A percentile compares a stretch with the other conserved stretches of the same genome.
phyloP scores from a whole-genome alignment of 805 yeast species.

The Alloascoidea africana region DNA sequence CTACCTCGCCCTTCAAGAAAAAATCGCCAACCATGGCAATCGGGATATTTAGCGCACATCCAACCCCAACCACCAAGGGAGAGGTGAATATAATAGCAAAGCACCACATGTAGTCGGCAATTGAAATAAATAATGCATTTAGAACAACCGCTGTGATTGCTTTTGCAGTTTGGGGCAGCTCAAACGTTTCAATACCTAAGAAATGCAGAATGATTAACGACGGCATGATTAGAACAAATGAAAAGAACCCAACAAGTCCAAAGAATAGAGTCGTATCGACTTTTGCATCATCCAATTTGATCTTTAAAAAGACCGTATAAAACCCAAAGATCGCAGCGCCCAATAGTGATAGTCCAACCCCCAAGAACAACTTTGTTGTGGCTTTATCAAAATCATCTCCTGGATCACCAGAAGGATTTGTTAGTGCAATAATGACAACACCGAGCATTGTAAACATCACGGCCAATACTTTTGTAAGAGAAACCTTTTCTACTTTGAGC shows the following conservation, averaged over 20 bases:
- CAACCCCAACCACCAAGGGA: slow-evolving; percentile 91
- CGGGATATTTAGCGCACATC: slow-evolving; percentile 86
- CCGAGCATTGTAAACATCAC: slow-evolving; percentile 63
- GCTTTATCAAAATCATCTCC: not conserved
- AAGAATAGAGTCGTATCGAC: slow-evolving; percentile 80
- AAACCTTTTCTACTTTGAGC: slow-evolving; percentile 56
- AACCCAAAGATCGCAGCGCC: slow-evolving; percentile 89
- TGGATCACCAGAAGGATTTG: slow-evolving; percentile 30
- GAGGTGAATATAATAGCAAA: slow-evolving; percentile 85
- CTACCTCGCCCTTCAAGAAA: slow-evolving; percentile 45
- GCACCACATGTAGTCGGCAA: slow-evolving; percentile 93
- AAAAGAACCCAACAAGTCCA: slow-evolving; percentile 88
- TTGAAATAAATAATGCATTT: slow-evolving; percentile 67
- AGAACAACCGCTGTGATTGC: slow-evolving; percentile 37
- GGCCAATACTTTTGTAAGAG: slow-evolving; percentile 49
- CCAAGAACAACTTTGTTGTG: slow-evolving; percentile 27
- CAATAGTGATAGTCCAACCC: slow-evolving; percentile 64
- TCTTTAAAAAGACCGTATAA: slow-evolving; percentile 74
- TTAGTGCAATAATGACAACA: slow-evolving; percentile 60
- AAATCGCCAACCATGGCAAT: slow-evolving; percentile 88
- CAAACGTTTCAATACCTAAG: slow-evolving; percentile 53
- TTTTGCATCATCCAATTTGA: slow-evolving; percentile 57
- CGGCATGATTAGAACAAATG: slow-evolving; percentile 71
- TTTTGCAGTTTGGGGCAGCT: slow-evolving; percentile 41
- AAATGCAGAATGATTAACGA: slow-evolving; percentile 49